These are phyloP conservation scores for Aegilops sharonensis DNA, from an alignment of 176 grass and related monocot genomes.

Conservation along the genomic window DNA sequence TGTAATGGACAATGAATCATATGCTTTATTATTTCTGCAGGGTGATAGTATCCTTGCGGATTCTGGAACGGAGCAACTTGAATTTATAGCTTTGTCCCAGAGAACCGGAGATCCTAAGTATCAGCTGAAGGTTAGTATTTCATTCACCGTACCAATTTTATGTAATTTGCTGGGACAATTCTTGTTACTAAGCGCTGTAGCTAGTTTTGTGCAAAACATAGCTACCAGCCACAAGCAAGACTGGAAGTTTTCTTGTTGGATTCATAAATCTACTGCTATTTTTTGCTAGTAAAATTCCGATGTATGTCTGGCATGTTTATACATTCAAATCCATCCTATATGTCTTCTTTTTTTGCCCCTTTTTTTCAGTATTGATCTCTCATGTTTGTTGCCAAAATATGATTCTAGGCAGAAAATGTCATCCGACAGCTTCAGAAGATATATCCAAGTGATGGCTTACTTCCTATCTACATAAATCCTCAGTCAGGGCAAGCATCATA, in stretches of 20 bases:
- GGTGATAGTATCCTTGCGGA: constrained; percentile 92
- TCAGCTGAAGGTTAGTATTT: constrained; percentile 74
- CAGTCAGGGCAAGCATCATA: constrained; percentile 81
- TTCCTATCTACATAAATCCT: constrained; percentile 97
- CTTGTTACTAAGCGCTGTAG: neutral
- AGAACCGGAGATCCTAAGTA: constrained; percentile 92
- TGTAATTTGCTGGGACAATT: constrained; percentile 30
- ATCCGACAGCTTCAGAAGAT: constrained; percentile 92
- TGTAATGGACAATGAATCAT: constrained; percentile 2
- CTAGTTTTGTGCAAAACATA: constrained; percentile 21
- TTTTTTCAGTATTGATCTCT: constrained; percentile 24
- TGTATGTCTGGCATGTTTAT: neutral
- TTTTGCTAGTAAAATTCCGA: neutral
- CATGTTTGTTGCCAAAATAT: constrained; percentile 16
- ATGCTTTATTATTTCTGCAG: constrained; percentile 45
- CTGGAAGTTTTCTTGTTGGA: neutral
- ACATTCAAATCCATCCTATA: neutral
- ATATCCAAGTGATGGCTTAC: constrained; percentile 94
- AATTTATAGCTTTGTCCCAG: constrained; percentile 96
- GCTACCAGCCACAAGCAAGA: neutral
- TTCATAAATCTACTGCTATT: neutral
- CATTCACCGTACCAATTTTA: constrained; percentile 3
- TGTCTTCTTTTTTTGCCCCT: neutral
- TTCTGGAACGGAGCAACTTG: constrained; percentile 97
- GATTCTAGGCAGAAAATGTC: constrained; percentile 79